Conservation (phyloP, 2,329 filamentous ascomycete species). For the Diaporthe ilicicola region DNA sequence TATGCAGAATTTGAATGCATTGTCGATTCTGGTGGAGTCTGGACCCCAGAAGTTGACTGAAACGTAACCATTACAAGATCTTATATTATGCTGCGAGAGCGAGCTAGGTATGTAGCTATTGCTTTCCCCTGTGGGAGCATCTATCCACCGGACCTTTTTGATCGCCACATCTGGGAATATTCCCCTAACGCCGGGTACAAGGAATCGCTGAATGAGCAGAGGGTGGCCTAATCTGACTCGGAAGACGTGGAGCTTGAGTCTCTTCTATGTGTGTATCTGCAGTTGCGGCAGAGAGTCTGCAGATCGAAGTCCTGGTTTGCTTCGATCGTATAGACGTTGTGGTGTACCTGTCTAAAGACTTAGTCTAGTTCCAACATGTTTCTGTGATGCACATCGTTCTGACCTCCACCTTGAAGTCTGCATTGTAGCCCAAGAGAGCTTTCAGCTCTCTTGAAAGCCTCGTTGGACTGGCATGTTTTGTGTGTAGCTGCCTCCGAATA, state of each 20-base stretch:
- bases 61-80: too few species aligned
- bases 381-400: too few species aligned
- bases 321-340: neutral
- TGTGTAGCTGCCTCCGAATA: neutral
- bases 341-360: neutral
- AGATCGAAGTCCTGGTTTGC: neutral
- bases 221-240: neutral
- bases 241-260: neutral
- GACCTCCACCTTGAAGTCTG: neutral
- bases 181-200: too few species aligned
- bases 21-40: too few species aligned
- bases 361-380: slow-evolving; percentile 36
- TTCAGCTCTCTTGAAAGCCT: neutral
- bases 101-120: too few species aligned
- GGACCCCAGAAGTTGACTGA: too few species aligned
- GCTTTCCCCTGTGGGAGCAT: too few species aligned
- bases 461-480: neutral
- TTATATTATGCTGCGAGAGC: too few species aligned
- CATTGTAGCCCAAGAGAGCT: neutral
- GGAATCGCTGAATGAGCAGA: too few species aligned
- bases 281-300: neutral
- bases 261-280: neutral
- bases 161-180: too few species aligned
- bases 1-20: too few species aligned
- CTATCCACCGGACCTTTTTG: too few species aligned